Evolutionary conservation across 352 stramenopile species (phyloP), one percentile per base, ranked within the genome.

Genomic region (Elongisporangium prolatum): DNA sequence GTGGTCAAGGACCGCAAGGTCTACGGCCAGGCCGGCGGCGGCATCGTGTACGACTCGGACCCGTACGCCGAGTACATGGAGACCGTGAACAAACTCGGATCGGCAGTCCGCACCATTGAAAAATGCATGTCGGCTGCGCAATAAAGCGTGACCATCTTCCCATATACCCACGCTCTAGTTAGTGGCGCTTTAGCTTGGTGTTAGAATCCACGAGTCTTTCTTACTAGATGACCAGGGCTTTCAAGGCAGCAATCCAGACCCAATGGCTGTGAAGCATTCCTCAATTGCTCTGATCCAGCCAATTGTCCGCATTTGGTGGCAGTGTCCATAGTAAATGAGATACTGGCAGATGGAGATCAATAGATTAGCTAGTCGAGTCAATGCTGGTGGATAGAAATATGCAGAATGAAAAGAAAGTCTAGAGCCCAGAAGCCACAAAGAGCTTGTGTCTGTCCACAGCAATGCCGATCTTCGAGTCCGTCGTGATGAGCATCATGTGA

Each of bases 21-120:
- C 20, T 95, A 96, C 70, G 81, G 74, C 51, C 88, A 96, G 64
- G 86, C 88, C 1, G 88, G 88, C 37, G 88, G 84, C 34, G 88
- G 88, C 60, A 95, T 96, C 57, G 88, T 96, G 21, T 94, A 90
- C 71, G 88, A 96, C 72, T 96, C 88, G 64, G 81, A 95, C 71
- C 83, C 86, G 20, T 67, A 77, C 21, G 82, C 77, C 47, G 88
- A 96, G 76, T 95, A 95, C 74, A 79, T 88, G 56, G 88, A 96
- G 71, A 96, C 88, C 2, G 68, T 96, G 22, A 96, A 95, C 76
- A 96, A 96, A 63, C 65, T 95, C 20, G 84, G 77, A 47, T 93
- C 85, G 59, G 72, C 83, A 6, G 70, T 95, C 54, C 88, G 88
- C 54, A 95, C 86, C 14, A 73, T 95, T 48, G 84, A 95, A 59